Evolutionary conservation across 306 rosid genomes (phyloP), one percentile per base, ranked within the genome.

Genomic region (Oemleria cerasiformis): DNA sequence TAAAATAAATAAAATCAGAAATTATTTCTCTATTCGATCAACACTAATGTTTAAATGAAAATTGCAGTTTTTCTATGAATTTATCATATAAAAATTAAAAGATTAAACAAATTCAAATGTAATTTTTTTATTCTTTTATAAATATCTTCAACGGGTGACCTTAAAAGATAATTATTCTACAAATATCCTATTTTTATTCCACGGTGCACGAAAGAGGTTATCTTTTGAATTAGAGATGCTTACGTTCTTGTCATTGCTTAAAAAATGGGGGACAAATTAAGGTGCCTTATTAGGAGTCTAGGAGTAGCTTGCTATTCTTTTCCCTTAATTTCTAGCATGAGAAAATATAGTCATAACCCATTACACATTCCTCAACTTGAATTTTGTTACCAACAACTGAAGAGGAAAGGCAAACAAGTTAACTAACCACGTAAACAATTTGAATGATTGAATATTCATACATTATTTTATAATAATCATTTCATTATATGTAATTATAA

Each of bases 211-310:
- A 50, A 42, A 13, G 49, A 60, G 65, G 40, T 60, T 58, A 19
- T 64, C 59, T 57, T 70, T 62, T 48, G 47, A 64, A 50, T 56
- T 21, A 36, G 41, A 70, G 70, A 54, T 16, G 30, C 9, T 55
- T 56, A 1, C 13, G 53, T 39, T 61, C 60, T 45, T 66, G 30
- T 39, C 2, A 11, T 62, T 71, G 84, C 77, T 38, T 41, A 63
- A 55, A 43, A 75, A 75, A 40, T 60, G 68, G 75, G 72, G 68
- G 73, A 58, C 84, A 67, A 44, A 55, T 45, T 14, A 23, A 14
- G 19, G 51, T 9, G 23, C 62, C 40, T 38, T 23, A 7, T 34
- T 42, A 6, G 21, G 8, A 23, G 42, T 44, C 42, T 6, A 36
- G 6, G 16, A 40, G 57, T 58, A 25, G 25, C 73, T 25, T 72